phyloP scores from a whole-genome alignment of 2,329 filamentous ascomycete species.

The Penicillium decumbens region DNA sequence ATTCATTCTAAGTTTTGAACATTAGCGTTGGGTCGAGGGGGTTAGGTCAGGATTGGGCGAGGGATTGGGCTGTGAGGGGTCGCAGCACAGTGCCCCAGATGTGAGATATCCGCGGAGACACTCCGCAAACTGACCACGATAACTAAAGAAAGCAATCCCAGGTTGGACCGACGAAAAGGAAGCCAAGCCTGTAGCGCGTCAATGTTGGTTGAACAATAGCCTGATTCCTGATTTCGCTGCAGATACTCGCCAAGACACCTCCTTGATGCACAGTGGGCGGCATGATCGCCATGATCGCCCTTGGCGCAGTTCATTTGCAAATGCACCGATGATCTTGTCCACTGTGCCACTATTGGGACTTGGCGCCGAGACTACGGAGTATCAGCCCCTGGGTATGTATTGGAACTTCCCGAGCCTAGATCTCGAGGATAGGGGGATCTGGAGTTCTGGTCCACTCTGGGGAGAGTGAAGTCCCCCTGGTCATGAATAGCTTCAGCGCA shows the following conservation, averaged over 20 bases:
- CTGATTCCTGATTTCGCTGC: not conserved
- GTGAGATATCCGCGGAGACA: not conserved
- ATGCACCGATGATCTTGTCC: not conserved
- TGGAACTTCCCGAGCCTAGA: not conserved
- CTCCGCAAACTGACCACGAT: not conserved
- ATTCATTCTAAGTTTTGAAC: not conserved
- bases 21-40: not conserved
- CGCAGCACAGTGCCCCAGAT: not conserved
- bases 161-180: constrained; percentile 8
- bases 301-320: constrained; percentile 16
- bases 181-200: constrained; percentile 9
- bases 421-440: not conserved
- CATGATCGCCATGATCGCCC: constrained; percentile 21
- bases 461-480: not conserved
- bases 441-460: not conserved
- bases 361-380: not conserved
- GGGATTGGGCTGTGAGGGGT: not conserved
- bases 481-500: not conserved
- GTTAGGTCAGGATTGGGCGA: not conserved
- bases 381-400: not conserved
- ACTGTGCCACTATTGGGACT: not conserved
- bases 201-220: no score
- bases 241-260: constrained; percentile 8
- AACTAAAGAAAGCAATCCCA: not conserved
- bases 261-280: not conserved